A percentile compares a stretch with the other conserved stretches of the same genome.
Conservation (phyloP, 371 early-diverging fungal species). For the Chytridium lagenaria region DNA sequence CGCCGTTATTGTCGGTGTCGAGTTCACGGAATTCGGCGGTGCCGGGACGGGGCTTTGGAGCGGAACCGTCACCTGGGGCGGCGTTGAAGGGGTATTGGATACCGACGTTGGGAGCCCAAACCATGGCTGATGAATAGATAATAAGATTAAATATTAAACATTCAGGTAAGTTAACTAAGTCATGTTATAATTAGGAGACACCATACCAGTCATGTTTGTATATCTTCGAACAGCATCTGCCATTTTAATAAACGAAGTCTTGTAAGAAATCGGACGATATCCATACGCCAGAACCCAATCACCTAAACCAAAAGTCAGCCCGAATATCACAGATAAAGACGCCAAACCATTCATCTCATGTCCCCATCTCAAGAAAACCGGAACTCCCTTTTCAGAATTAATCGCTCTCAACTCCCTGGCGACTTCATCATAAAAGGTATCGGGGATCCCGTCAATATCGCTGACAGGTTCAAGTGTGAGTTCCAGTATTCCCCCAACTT, state of each 20-base stretch:
- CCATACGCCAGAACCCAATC: constrained; percentile 30
- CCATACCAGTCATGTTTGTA: constrained; percentile 38
- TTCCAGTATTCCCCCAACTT: constrained; percentile 46
- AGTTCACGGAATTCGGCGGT: constrained; percentile 39
- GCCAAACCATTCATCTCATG: constrained; percentile 59
- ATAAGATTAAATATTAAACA: no score
- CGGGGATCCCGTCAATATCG: constrained; percentile 14
- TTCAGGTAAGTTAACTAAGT: no score
- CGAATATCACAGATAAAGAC: neutral
- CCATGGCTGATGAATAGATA: constrained; percentile 41
- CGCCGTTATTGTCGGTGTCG: constrained; percentile 48
- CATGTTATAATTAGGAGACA: no score
- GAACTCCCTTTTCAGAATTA: constrained; percentile 48
- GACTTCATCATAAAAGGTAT: constrained; percentile 20
- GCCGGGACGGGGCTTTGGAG: neutral
- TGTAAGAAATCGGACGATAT: constrained; percentile 25
- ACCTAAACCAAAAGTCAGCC: neutral
- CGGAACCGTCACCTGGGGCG: constrained; percentile 3
- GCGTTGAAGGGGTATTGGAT: constrained; percentile 45
- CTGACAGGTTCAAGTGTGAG: constrained; percentile 42
- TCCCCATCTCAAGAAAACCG: constrained; percentile 46
- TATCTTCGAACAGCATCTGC: constrained; percentile 26
- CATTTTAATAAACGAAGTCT: constrained; percentile 14
- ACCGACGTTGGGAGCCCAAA: constrained; percentile 55
- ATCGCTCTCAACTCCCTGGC: constrained; percentile 31